Evolutionary conservation across 2,329 filamentous ascomycete genomes (phyloP).

Genomic region (Pseudogymnoascus sp.): DNA sequence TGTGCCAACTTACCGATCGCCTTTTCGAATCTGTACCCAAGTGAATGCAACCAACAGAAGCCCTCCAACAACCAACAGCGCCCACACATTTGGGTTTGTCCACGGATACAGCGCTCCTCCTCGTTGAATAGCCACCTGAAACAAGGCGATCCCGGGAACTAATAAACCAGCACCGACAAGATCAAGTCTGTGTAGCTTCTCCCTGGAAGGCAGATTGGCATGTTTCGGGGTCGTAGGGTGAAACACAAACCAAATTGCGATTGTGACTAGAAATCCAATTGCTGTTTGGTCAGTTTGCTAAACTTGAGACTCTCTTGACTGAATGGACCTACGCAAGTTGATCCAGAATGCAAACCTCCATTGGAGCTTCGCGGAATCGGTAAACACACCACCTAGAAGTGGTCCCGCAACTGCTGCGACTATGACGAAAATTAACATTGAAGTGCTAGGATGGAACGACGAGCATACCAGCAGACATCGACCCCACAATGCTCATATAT

Average conservation of each 20-base stretch:
- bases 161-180: constrained; percentile 28
- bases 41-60: constrained; percentile 30
- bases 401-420: constrained; percentile 26
- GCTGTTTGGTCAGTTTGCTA: not conserved
- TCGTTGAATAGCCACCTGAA: constrained; percentile 28
- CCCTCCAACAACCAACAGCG: constrained; percentile 36
- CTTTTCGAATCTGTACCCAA: constrained; percentile 37
- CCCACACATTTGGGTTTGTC: constrained; percentile 35
- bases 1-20: constrained; percentile 43
- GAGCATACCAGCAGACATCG: constrained; percentile 17
- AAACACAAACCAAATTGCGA: not conserved
- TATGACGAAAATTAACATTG: not conserved
- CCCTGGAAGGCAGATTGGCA: constrained; percentile 17
- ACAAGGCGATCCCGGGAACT: constrained; percentile 27
- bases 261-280: not conserved
- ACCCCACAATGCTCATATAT: constrained; percentile 19
- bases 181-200: constrained; percentile 43
- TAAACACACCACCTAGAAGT: constrained; percentile 35
- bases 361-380: constrained; percentile 25
- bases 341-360: constrained; percentile 29
- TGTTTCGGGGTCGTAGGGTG: not conserved
- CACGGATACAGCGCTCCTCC: constrained; percentile 40
- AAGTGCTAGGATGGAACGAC: not conserved
- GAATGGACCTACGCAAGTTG: constrained; percentile 21
- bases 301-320: not conserved